Evolutionary conservation across 164 flowering plant species (phyloP), one percentile per base, ranked within the genome.

Genomic region (Pachysandra terminalis): DNA sequence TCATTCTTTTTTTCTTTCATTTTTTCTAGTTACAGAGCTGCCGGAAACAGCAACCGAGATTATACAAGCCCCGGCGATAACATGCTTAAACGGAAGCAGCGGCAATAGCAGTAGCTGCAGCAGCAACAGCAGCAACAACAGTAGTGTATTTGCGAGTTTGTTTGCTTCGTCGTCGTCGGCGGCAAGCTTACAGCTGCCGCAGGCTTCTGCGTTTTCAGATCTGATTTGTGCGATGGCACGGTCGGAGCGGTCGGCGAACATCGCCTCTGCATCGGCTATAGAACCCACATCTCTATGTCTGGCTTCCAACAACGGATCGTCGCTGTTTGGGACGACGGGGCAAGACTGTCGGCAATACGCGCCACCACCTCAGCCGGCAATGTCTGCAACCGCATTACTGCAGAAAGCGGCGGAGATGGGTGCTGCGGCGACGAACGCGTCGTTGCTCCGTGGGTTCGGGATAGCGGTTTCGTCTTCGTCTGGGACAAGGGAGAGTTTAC

Each of bases 321-420:
- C 59, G 17, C 75, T 72, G 61, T 86, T 68, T 73, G 73, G 82
- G 19, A 37, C 66, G 27, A 58, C 68, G 9, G 70, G 67, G 49
- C 82, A 67, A 22, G 73, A 76, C 49, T 75, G 64, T 13, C 68
- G 56, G 59, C 84, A 66, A 45, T 82, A 72, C 37, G 64, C 83
- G 0, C 64, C 78, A 0, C 73, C 83, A 0, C 73, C 78, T 5
- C 85, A 77, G 9, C 78, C 93, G 0, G 84, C 84, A 32, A 78
- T 89, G 84, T 87, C 94, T 0, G 94, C 94, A 17, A 89, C 94
- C 0, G 94, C 94, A 19, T 74, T 88, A 69, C 88, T 88, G 8
- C 94, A 85, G 24, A 88, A 88, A 51, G 94, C 94, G 8, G 89
- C 94, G 3, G 85, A 88, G 68, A 86, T 88, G 83, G 88, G 91